These are phyloP conservation scores for Galerina marginata DNA, from an alignment of 768 basidiomycete genomes.

Conservation along the genomic window DNA sequence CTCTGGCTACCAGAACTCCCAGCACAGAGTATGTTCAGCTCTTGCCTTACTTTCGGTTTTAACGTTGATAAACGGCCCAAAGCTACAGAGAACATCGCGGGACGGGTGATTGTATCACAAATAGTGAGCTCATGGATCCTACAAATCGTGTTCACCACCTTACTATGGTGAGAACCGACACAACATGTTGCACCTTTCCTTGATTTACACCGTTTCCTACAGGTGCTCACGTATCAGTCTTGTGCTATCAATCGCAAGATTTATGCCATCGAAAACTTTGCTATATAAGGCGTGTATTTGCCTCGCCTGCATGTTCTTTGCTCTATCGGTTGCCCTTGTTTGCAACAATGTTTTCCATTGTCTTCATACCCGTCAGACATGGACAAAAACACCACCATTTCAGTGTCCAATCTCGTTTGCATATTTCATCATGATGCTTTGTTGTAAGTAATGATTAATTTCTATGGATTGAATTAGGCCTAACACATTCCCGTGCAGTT, in stretches of 20 bases:
- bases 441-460: not conserved
- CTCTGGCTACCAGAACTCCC: not conserved
- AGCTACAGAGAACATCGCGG: not conserved
- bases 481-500: not conserved
- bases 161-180: not conserved
- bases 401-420: not conserved
- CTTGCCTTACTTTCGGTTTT: not conserved
- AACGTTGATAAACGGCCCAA: not conserved
- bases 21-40: not conserved
- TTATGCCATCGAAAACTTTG: not conserved
- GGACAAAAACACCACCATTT: not conserved
- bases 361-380: not conserved
- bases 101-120: not conserved
- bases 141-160: not conserved
- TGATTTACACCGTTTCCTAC: too few species aligned
- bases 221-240: conserved; percentile 3
- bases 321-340: not conserved
- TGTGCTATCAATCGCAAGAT: not conserved
- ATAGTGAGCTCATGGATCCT: not conserved
- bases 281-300: not conserved
- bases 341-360: not conserved
- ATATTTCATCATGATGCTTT: conserved; percentile 1
- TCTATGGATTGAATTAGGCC: not conserved
- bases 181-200: not conserved
- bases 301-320: not conserved